Evolutionary conservation across 495 filamentous ascomycete species (phyloP), one percentile per base, ranked within the genome.

Genomic region (Xylaria flabelliformis): DNA sequence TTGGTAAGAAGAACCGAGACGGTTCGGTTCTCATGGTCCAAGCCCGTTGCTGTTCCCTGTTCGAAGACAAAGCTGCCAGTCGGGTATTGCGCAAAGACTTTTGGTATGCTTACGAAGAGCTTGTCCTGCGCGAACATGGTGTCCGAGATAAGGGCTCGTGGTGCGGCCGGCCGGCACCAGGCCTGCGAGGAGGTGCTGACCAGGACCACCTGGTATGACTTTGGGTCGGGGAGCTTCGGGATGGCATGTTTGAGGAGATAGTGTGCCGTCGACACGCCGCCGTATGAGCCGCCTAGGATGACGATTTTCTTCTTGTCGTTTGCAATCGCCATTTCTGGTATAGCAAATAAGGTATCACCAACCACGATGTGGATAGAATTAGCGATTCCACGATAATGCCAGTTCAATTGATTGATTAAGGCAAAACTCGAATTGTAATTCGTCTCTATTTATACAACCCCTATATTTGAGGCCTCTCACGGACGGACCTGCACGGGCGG

Each of bases 251-350:
- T 86, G 73, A 88, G 84, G 65, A 87, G 74, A 68, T 85, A 84
- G 71, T 90, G 88, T 6, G 86, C 83, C 9, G 80, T 82, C 6
- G 84, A 84, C 15, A 87, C 63, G 32, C 86, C 88, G 53, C 53
- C 86, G 74, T 85, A 88, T 53, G 86, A 89, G 42, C 81, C 86
- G 29, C 87, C 88, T 39, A 88, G 77, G 65, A 90, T 83, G 68
- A 89, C 69, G 65, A 87, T 83, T n/a, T 80, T 83, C 70, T 85
- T 73, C 19, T 64, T 48, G 13, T 66, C 51, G 17, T 41, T 39
- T 17, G 62, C 42, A 24, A 26, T 58, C 24, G 63, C 24, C 70
- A 61, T 67, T 12, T 65, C 61, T 24, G 26, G 29, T 19, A 17
- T 39, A 55, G 21, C 29, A 46, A 46, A 59, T 59, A 10, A 34